Conservation (phyloP, 2,329 filamentous ascomycete genomes). For the Colletotrichum liaoningense region DNA sequence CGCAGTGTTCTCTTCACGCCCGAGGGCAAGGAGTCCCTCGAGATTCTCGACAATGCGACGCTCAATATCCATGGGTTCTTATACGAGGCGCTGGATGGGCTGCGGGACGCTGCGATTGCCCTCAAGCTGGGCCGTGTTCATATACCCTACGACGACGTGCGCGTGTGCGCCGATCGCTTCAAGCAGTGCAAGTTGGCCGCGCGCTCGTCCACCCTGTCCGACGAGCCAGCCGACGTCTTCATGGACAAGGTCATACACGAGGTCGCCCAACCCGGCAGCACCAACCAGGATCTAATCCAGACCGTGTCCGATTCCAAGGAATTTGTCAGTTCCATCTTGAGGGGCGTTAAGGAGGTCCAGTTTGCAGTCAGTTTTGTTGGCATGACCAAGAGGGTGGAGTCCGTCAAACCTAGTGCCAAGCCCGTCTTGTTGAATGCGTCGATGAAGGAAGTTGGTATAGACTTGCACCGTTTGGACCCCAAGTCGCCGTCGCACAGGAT, state of each 20-base stretch:
- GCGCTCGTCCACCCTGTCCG: conserved; percentile 45
- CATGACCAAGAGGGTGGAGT: conserved; percentile 81
- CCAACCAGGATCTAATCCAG: conserved; percentile 77
- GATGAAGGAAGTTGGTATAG: conserved; percentile 96
- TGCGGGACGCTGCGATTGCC: conserved; percentile 89
- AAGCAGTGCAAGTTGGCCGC: conserved; percentile 53
- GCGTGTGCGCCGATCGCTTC: conserved; percentile 69
- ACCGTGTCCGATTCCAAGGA: conserved; percentile 93
- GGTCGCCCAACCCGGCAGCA: conserved; percentile 74
- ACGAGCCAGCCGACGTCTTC: conserved; percentile 69
- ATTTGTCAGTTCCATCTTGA: conserved; percentile 88
- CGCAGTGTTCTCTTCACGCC: conserved; percentile 91
- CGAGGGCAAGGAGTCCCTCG: conserved; percentile 84
- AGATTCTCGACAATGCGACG: conserved; percentile 88
- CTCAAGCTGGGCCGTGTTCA: conserved; percentile 92
- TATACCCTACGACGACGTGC: conserved; percentile 89
- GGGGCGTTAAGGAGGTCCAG: conserved; percentile 96
- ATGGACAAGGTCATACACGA: conserved; percentile 82
- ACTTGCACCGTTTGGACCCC: conserved; percentile 89
- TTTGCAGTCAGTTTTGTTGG: conserved; percentile 93
- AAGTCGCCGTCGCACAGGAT: conserved; percentile 96
- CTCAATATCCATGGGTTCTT: conserved; percentile 93
- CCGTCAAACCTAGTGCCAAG: conserved; percentile 73
- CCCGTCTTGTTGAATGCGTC: conserved; percentile 87
- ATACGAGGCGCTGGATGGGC: conserved; percentile 84